A percentile compares a stretch with the other conserved stretches of the same genome.
phyloP scores from a whole-genome alignment of 1,284 basidiomycete species.

The Athelia sp. region DNA sequence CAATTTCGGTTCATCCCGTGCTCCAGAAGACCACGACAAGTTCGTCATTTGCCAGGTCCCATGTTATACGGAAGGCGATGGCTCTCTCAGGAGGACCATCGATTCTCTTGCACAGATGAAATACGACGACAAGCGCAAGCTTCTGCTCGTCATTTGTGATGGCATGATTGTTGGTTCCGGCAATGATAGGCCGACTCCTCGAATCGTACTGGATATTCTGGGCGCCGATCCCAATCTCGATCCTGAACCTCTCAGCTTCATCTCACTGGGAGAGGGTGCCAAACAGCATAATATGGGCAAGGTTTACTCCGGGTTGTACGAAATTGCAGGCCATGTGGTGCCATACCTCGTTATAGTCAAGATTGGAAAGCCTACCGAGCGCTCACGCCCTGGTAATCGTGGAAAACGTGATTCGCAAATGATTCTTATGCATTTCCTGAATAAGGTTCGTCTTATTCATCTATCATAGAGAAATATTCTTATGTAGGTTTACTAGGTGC shows the following conservation, averaged over 20 bases:
- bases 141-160: constrained; percentile 94
- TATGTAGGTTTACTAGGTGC: constrained; percentile 61
- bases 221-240: constrained; percentile 92
- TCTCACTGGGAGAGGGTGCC: constrained; percentile 90
- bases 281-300: constrained; percentile 99
- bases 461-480: constrained; percentile 6
- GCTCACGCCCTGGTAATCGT: constrained; percentile 89
- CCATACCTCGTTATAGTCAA: constrained; percentile 97
- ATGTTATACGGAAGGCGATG: constrained; percentile 95
- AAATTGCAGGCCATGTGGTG: constrained; percentile 91
- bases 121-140: constrained; percentile 98
- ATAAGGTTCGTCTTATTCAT: constrained; percentile 54
- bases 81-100: constrained; percentile 85
- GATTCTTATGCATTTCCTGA: constrained; percentile 95
- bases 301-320: constrained; percentile 95
- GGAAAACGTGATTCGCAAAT: constrained; percentile 98
- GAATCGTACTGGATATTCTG: constrained; percentile 95
- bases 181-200: constrained; percentile 87
- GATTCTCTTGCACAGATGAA: constrained; percentile 92
- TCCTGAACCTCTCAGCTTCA: constrained; percentile 92
- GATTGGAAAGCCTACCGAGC: constrained; percentile 93
- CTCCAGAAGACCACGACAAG: constrained; percentile 96
- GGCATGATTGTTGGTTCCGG: constrained; percentile 98
- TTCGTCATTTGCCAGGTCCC: constrained; percentile 99
- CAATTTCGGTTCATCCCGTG: constrained; percentile 79